Evolutionary conservation across 1,284 basidiomycete species (phyloP), one percentile per base, ranked within the genome.

Genomic region (Puccinia hordei): DNA sequence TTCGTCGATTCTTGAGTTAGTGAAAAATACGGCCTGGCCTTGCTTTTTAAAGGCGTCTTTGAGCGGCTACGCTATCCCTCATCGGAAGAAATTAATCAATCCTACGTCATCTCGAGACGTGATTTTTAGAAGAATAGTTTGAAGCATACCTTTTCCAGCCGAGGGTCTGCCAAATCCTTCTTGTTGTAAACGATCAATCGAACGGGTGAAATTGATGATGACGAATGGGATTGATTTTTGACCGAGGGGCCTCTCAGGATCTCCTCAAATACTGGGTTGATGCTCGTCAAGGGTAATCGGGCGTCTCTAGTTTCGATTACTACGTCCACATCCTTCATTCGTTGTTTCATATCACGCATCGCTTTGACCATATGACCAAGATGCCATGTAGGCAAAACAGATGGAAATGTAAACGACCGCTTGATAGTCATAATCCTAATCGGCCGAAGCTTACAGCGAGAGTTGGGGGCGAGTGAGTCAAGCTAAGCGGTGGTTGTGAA

Each of bases 231-330:
- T 46, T 49, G n/a, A 17, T 69, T 69, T 24, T 66, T 55, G 30
- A 13, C 49, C 46, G 63, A 33, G 4, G 74, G 41, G 2, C 38
- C 73, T 19, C 33, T 63, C 17, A 88, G 80, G 61, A 87, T 81
- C 4, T 90, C 89, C 88, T 97, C 94, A 81, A 97, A 91, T 15
- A 90, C 90, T 69, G 91, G 89, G 86, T 99, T 99, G 85, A 98
- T 93, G 83, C 92, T 94, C 22, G 95, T 97, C 81, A 99, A 88
- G 2, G 96, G 96, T 46, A 99, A 88, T 33, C 96, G 90, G 1
- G 95, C 91, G 86, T 99, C 96, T 83, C 96, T 89, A 27, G 95
- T 91, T 87, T 99, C 96, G 82, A 99, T 91, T 74, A 99, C 93
- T 81, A 99, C 90, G 84, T 94, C 93, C 73, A 92, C 95, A 59